Conservation (phyloP, 352 stramenopile genomes). For the Pythium guiyangense region DNA sequence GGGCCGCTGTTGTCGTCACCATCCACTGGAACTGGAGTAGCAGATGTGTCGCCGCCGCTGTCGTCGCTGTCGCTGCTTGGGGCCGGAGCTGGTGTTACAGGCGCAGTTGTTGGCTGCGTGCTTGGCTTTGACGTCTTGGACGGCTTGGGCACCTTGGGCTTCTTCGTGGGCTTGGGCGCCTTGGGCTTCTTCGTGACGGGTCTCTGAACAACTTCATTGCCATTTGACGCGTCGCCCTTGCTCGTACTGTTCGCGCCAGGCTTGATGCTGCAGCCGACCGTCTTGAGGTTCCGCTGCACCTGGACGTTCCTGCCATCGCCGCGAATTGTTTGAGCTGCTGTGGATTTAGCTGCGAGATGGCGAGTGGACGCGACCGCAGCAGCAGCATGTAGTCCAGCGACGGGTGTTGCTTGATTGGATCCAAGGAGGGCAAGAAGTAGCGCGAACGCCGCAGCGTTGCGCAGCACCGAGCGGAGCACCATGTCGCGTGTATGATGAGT, state of each 20-base stretch:
- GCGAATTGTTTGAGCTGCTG: too few species aligned
- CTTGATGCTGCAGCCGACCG: conserved; percentile 3
- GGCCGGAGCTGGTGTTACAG: neutral
- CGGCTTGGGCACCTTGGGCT: conserved; percentile 3
- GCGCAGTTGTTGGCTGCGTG: neutral
- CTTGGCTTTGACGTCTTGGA: neutral
- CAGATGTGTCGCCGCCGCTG: neutral
- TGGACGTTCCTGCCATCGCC: too few species aligned
- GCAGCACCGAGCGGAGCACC: too few species aligned
- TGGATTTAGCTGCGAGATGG: too few species aligned
- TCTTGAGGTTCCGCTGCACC: conserved; percentile 15
- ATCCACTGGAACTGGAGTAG: too few species aligned
- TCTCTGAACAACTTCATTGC: conserved; percentile 1
- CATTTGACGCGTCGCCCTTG: neutral
- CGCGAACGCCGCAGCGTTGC: too few species aligned
- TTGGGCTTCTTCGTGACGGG: conserved; percentile 1
- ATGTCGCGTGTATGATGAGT: too few species aligned
- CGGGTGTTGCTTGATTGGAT: too few species aligned
- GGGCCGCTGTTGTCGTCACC: neutral
- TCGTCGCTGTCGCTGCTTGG: neutral
- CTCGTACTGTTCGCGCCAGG: conserved; percentile 1
- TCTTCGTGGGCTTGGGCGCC: conserved; percentile 2
- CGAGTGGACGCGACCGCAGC: too few species aligned
- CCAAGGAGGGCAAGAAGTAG: too few species aligned
- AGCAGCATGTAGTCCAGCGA: too few species aligned